A percentile compares a stretch with the other conserved stretches of the same genome.
Evolutionary conservation across 345 rosid species (phyloP).

Genomic region (Eucalyptus microcorys): DNA sequence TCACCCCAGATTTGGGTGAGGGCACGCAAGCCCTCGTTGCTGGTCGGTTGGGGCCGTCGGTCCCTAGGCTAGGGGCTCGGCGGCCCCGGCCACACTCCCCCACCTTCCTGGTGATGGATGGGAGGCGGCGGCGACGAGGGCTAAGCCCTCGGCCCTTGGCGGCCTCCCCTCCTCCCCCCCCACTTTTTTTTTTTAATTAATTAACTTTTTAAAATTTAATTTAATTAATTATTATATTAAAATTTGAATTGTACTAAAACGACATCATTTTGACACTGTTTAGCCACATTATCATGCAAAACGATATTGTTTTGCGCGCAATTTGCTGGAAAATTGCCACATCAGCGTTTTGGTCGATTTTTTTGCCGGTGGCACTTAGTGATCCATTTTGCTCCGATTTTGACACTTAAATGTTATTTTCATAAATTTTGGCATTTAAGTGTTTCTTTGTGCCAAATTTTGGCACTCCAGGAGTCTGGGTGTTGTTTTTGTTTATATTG

Average conservation of each 20-base stretch:
- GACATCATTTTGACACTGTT: rapidly evolving
- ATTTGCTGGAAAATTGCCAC: rapidly evolving
- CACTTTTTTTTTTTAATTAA: too few species aligned
- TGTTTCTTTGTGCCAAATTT: rapidly evolving
- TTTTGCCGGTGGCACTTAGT: rapidly evolving
- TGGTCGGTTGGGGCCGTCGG: rapidly evolving
- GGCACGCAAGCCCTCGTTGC: rapidly evolving
- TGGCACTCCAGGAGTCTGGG: rapidly evolving
- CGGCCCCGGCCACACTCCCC: rapidly evolving
- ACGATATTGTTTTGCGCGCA: rapidly evolving
- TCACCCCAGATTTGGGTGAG: rapidly evolving
- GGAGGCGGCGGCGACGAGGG: rapidly evolving
- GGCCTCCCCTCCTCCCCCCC: too few species aligned
- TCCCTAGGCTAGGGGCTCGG: rapidly evolving
- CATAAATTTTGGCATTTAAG: rapidly evolving
- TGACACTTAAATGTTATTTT: too few species aligned
- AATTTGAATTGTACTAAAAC: too few species aligned
- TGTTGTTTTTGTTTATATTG: too few species aligned
- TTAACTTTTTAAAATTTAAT: too few species aligned
- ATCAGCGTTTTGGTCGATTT: rapidly evolving
- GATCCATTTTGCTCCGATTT: rapidly evolving
- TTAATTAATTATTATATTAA: too few species aligned
- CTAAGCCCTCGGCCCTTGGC: rapidly evolving
- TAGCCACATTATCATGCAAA: rapidly evolving
- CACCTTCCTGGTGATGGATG: rapidly evolving